Evolutionary conservation across 306 rosid genomes (phyloP).

Genomic region (Glycine latifolia): DNA sequence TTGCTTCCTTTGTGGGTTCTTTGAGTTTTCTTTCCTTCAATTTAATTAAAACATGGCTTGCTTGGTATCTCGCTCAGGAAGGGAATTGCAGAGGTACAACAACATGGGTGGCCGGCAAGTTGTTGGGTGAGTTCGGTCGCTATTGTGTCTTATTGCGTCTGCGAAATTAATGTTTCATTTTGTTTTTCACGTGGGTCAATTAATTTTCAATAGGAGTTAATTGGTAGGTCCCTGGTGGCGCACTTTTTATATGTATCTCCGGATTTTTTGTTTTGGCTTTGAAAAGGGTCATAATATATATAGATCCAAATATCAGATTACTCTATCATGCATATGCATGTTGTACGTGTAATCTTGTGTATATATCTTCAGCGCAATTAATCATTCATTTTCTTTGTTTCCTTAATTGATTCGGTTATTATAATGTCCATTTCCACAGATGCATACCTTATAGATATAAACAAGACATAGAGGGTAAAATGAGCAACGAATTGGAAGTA

Average conservation of each 20-base stretch:
- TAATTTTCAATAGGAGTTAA: not conserved
- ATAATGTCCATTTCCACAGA: slow-evolving; percentile 49
- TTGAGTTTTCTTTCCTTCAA: not conserved
- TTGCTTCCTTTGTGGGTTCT: not conserved
- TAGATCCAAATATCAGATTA: too few relatives aligned
- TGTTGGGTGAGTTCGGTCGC: slow-evolving; percentile 66
- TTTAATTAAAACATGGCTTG: slow-evolving; percentile 57
- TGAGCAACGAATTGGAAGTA: slow-evolving; percentile 69
- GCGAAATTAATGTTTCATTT: not conserved
- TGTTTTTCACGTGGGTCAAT: slow-evolving; percentile 33
- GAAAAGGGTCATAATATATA: not conserved
- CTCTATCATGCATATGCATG: too few relatives aligned
- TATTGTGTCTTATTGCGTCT: not conserved
- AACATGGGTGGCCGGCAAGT: slow-evolving; percentile 94
- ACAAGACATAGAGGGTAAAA: slow-evolving; percentile 53
- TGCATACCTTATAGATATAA: slow-evolving; percentile 93
- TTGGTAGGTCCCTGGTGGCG: slow-evolving; percentile 32
- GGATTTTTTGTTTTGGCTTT: not conserved
- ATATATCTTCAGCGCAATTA: too few relatives aligned
- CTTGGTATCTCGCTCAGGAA: slow-evolving; percentile 86
- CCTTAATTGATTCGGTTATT: too few relatives aligned
- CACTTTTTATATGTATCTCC: not conserved
- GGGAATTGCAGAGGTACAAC: slow-evolving; percentile 87
- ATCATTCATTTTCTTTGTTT: not conserved
- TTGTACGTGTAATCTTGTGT: too few relatives aligned